These are phyloP conservation scores for Colletotrichum sidae DNA, from an alignment of 2,329 filamentous ascomycete genomes.

Conservation along the genomic window DNA sequence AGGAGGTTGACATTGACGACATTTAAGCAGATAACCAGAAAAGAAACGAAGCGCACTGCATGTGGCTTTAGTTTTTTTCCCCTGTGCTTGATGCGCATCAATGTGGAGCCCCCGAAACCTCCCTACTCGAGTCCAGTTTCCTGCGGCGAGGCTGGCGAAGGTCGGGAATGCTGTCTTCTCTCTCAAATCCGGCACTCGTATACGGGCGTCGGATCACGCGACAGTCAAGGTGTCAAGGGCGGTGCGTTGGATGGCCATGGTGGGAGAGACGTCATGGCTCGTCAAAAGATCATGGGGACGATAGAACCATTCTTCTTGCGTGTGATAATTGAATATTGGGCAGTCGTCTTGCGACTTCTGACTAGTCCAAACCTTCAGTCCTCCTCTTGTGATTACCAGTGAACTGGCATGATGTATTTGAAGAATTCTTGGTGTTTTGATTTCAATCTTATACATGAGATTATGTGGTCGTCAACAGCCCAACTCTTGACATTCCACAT, in stretches of 20 bases:
- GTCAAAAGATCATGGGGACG: constrained; percentile 40
- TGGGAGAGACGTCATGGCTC: constrained; percentile 72
- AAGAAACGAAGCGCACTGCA: constrained; percentile 18
- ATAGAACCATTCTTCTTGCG: constrained; percentile 24
- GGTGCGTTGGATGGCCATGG: constrained; percentile 57
- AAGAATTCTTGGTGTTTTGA: neutral
- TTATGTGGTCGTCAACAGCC: neutral
- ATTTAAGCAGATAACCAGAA: constrained; percentile 65
- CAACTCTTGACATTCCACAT: too few relatives aligned
- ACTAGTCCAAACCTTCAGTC: neutral
- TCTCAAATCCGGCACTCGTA: constrained; percentile 58
- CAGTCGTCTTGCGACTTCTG: neutral
- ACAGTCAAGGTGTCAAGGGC: constrained; percentile 54
- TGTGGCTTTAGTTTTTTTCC: constrained; percentile 7
- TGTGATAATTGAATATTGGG: constrained; percentile 27
- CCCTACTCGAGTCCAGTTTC: constrained; percentile 13
- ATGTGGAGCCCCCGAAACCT: constrained; percentile 32
- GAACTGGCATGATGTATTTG: neutral
- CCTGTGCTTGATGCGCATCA: constrained; percentile 10
- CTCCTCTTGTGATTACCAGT: neutral
- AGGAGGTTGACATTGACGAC: constrained; percentile 95
- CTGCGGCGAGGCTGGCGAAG: constrained; percentile 26
- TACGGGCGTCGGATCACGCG: constrained; percentile 49
- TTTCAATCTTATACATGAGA: neutral
- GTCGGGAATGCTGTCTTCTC: constrained; percentile 72